Evolutionary conservation across 805 yeast genomes (phyloP).

Genomic region (Barnettozyma wickerhamii): DNA sequence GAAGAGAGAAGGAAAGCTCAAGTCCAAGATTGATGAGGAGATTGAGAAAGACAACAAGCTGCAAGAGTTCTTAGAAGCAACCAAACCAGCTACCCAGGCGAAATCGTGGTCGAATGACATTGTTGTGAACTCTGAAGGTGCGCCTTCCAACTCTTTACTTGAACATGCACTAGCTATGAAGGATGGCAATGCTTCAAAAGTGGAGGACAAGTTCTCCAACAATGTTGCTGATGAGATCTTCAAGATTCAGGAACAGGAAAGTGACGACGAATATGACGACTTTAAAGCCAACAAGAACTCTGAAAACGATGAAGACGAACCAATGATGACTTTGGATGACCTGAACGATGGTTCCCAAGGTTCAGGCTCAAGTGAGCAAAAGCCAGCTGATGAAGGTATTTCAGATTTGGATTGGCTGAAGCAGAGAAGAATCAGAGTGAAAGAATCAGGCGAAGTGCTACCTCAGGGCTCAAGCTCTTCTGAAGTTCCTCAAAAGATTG

Average conservation of each 20-base stretch:
- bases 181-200: slow-evolving; percentile 13
- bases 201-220: slow-evolving; percentile 17
- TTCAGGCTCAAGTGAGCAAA: slow-evolving; percentile 20
- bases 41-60: slow-evolving; percentile 63
- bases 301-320: slow-evolving; percentile 42
- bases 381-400: slow-evolving; percentile 46
- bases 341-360: slow-evolving; percentile 22
- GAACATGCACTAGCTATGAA: slow-evolving; percentile 37
- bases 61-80: slow-evolving; percentile 75
- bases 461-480: too few relatives aligned
- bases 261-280: slow-evolving; percentile 42
- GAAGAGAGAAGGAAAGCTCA: slow-evolving; percentile 24
- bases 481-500: neutral
- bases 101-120: slow-evolving; percentile 67
- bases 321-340: slow-evolving; percentile 42
- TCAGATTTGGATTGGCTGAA: slow-evolving; percentile 88
- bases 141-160: slow-evolving; percentile 32
- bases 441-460: slow-evolving; percentile 35
- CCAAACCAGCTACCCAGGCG: slow-evolving; percentile 68
- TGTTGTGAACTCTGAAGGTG: slow-evolving; percentile 30
- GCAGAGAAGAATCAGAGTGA: slow-evolving; percentile 67
- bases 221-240: slow-evolving; percentile 24
- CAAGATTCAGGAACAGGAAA: slow-evolving; percentile 31
- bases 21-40: slow-evolving; percentile 47
- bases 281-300: slow-evolving; percentile 31